Conservation (phyloP, 2,329 filamentous ascomycete genomes). For the Ilyonectria sp. region DNA sequence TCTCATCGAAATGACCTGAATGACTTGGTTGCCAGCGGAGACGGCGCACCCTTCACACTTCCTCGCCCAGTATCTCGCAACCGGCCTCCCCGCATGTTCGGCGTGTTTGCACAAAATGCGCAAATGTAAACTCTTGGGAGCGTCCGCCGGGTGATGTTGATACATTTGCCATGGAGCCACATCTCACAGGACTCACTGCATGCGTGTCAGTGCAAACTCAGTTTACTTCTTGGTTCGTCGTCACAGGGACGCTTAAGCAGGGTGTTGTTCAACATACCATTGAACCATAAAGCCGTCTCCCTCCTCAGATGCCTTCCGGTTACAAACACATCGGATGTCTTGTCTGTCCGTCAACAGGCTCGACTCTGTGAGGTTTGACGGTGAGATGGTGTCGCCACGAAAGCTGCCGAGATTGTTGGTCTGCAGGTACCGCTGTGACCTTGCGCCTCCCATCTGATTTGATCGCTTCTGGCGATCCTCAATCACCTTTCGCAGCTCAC, state of each 20-base stretch:
- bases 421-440: conserved; percentile 53
- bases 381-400: conserved; percentile 62
- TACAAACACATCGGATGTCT: conserved; percentile 72
- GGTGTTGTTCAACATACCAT: conserved; percentile 64
- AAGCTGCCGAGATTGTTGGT: conserved; percentile 52
- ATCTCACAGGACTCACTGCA: conserved; percentile 75
- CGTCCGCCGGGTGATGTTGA: conserved; percentile 71
- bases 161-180: conserved; percentile 75
- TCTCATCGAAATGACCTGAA: conserved; percentile 60
- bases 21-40: conserved; percentile 60
- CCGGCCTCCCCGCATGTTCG: conserved; percentile 66
- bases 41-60: conserved; percentile 48
- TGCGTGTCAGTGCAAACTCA: conserved; percentile 38
- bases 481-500: conserved; percentile 72
- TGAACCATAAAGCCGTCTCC: conserved; percentile 73
- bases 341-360: conserved; percentile 60
- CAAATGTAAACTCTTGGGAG: conserved; percentile 75
- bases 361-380: conserved; percentile 65
- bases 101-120: conserved; percentile 73
- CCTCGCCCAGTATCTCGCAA: conserved; percentile 60
- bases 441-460: conserved; percentile 50
- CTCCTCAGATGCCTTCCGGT: conserved; percentile 59
- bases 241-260: not conserved
- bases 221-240: conserved; percentile 8
- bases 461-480: conserved; percentile 65